Evolutionary conservation across 2,329 filamentous ascomycete species (phyloP).

Genomic region (Verticillium tricorpus): DNA sequence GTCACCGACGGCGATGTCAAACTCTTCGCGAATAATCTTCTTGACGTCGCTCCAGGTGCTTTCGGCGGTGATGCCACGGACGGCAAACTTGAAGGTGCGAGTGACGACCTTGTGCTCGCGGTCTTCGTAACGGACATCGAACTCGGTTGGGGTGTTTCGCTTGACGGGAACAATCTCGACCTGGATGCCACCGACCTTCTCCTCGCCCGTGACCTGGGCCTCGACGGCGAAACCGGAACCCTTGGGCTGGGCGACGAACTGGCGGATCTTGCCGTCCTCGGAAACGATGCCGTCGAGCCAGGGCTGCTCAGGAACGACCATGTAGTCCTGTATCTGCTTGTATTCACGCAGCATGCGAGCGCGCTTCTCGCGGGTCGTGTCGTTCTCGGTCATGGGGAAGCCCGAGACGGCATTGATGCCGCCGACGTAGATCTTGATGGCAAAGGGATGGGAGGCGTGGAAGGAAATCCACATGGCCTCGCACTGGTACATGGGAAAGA

Average conservation of each 20-base stretch:
- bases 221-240: conserved; percentile 39
- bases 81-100: conserved; percentile 9
- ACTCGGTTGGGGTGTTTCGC: conserved; percentile 6
- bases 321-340: conserved; percentile 21
- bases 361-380: conserved; percentile 8
- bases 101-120: conserved; percentile 6
- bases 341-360: conserved; percentile 6
- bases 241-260: conserved; percentile 43
- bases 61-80: conserved; percentile 4
- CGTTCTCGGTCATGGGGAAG: conserved; percentile 19
- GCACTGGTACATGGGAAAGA: conserved; percentile 40
- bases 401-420: conserved; percentile 35
- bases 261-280: conserved; percentile 31
- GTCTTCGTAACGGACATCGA: conserved; percentile 12
- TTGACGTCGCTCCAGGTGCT: conserved; percentile 14
- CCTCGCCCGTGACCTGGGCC: conserved; percentile 37
- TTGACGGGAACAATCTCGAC: conserved; percentile 30
- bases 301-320: conserved; percentile 29
- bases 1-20: conserved; percentile 6
- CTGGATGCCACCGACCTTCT: conserved; percentile 35
- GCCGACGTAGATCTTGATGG: conserved; percentile 34
- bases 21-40: conserved; percentile 7
- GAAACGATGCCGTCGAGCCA: conserved; percentile 36
- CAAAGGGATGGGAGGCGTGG: conserved; percentile 19
- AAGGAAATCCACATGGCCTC: conserved; percentile 37